Conservation (phyloP, 1,139 yeast species). For the Yamadazyma triangularis region DNA sequence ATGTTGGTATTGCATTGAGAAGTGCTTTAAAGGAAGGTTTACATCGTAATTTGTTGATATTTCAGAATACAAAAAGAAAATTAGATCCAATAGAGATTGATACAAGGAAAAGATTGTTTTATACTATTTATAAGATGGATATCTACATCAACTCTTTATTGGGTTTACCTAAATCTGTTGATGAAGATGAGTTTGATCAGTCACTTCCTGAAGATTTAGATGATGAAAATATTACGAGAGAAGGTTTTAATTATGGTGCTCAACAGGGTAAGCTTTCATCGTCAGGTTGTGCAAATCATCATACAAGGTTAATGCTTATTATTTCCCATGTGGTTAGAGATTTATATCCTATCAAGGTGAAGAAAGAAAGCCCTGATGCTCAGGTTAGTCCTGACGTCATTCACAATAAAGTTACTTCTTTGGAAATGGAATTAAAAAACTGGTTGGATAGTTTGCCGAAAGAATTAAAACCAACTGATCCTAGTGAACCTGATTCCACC, state of each 20-base stretch:
- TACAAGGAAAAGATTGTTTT: conserved; percentile 78
- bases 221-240: conserved; percentile 79
- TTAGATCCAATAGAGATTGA: conserved; percentile 83
- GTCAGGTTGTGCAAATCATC: conserved; percentile 80
- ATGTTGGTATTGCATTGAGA: conserved; percentile 87
- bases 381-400: conserved; percentile 31
- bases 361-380: conserved; percentile 7
- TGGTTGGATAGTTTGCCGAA: conserved; percentile 76
- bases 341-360: conserved; percentile 39
- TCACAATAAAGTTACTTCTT: conserved; percentile 62
- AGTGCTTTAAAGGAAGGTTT: conserved; percentile 85
- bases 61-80: conserved; percentile 43
- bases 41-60: conserved; percentile 64
- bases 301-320: conserved; percentile 61
- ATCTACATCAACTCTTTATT: conserved; percentile 84
- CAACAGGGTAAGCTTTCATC: conserved; percentile 56
- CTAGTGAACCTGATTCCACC: conserved; percentile 19
- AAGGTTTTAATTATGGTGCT: conserved; percentile 36
- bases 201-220: conserved; percentile 80
- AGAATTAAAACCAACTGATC: conserved; percentile 74
- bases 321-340: conserved; percentile 40
- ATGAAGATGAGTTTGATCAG: conserved; percentile 85
- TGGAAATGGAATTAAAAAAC: conserved; percentile 66
- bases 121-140: conserved; percentile 90
- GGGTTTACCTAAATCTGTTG: conserved; percentile 76